Evolutionary conservation across 768 basidiomycete species (phyloP).

Genomic region (Calocybe cyanea): DNA sequence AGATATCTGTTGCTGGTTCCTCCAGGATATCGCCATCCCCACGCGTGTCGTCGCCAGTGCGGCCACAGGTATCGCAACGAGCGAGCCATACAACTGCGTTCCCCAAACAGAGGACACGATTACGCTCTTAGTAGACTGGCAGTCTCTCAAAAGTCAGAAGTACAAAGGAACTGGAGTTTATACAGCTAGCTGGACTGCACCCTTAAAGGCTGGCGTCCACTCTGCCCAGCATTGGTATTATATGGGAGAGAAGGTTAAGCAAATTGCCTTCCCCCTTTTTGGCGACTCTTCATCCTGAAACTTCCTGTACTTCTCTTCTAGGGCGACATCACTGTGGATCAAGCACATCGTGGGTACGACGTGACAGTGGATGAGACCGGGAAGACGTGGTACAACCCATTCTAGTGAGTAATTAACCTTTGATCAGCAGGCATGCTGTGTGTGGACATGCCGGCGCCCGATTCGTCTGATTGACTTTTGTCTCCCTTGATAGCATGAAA

Average conservation of each 20-base stretch:
- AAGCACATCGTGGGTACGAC: conserved; percentile 92
- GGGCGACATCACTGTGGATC: conserved; percentile 92
- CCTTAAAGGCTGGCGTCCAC: conserved; percentile 84
- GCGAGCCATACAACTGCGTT: conserved; percentile 84
- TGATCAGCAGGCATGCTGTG: not conserved
- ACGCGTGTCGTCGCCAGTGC: conserved; percentile 90
- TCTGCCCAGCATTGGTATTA: conserved; percentile 93
- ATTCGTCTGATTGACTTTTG: not conserved
- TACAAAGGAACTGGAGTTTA: conserved; percentile 88
- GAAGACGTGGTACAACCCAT: conserved; percentile 85
- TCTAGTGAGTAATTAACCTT: conserved; percentile 59
- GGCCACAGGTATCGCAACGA: conserved; percentile 86
- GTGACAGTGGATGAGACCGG: conserved; percentile 83
- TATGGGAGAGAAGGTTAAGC: conserved; percentile 80
- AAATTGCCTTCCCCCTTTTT: not conserved
- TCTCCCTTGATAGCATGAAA: conserved; percentile 65
- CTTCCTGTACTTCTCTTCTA: conserved; percentile 24
- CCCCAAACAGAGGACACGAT: conserved; percentile 92
- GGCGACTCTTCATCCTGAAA: conserved; percentile 5
- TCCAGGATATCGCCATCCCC: conserved; percentile 70
- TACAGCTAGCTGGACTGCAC: conserved; percentile 94
- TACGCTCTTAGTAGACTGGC: conserved; percentile 93
- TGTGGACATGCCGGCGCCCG: not conserved
- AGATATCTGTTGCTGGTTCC: conserved; percentile 83
- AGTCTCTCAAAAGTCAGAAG: conserved; percentile 67